These are phyloP conservation scores for Wickerhamiella pararugosa DNA, from an alignment of 1,139 yeast species.

Conservation along the genomic window DNA sequence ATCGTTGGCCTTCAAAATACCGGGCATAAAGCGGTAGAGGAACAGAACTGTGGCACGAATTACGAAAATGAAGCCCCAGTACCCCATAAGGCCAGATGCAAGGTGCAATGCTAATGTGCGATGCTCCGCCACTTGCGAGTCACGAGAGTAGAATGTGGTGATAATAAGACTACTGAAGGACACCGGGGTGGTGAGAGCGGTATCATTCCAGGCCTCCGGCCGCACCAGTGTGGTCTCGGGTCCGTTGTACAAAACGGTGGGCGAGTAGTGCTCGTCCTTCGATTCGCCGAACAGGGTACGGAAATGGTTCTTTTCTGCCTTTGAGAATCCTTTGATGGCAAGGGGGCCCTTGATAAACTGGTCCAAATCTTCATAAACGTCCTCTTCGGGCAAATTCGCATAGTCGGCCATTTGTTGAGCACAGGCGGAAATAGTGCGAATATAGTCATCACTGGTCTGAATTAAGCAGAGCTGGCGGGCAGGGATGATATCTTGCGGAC, in stretches of 20 bases:
- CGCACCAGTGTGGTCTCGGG: too few species aligned
- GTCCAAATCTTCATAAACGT: not conserved
- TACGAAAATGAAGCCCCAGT: slow-evolving; percentile 22
- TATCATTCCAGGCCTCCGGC: too few species aligned
- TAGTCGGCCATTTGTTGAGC: not conserved
- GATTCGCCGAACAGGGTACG: too few species aligned
- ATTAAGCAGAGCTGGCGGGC: slow-evolving; percentile 3
- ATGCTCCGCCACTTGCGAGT: not conserved
- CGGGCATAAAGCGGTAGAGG: slow-evolving; percentile 5
- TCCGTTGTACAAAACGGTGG: too few species aligned
- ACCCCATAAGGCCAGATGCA: slow-evolving; percentile 12
- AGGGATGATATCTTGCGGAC: slow-evolving; percentile 1
- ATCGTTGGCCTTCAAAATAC: slow-evolving; percentile 1
- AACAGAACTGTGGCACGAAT: slow-evolving; percentile 11
- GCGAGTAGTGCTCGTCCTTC: too few species aligned
- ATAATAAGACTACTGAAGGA: too few species aligned
- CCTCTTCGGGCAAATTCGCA: not conserved
- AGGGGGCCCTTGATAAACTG: not conserved
- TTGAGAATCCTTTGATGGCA: too few species aligned
- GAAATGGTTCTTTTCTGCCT: too few species aligned
- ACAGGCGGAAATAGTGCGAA: slow-evolving; percentile 2
- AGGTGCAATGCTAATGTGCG: not conserved
- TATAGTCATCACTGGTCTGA: not conserved
- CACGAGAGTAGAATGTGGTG: too few species aligned
- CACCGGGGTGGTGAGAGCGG: too few species aligned